Evolutionary conservation across 148 eudicot genomes (phyloP).

Genomic region (Spergularia bocconei): DNA sequence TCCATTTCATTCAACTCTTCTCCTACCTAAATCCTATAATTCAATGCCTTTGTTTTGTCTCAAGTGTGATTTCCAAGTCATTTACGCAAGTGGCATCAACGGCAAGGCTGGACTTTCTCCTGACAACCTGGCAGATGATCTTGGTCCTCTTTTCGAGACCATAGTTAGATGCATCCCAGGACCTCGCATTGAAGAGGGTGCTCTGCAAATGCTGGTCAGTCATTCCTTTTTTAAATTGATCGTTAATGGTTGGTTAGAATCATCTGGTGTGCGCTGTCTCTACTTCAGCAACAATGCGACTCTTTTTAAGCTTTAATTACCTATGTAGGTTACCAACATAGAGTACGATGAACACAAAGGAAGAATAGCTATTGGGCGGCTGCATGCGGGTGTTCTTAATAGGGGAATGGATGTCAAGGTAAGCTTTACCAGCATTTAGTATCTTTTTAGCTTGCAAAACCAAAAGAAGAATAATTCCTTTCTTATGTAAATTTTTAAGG

Average conservation of each 20-base stretch:
- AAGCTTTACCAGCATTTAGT: slow-evolving; percentile 17
- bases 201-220: slow-evolving; percentile 99
- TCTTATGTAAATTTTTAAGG: neutral
- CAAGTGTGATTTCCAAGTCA: slow-evolving; percentile 97
- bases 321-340: slow-evolving; percentile 67
- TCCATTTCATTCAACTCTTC: neutral
- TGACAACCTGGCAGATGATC: slow-evolving; percentile 94
- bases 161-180: slow-evolving; percentile 95
- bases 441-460: neutral
- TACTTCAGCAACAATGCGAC: too few species aligned
- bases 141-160: slow-evolving; percentile 90
- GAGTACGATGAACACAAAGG: slow-evolving; percentile 98
- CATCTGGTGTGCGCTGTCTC: neutral
- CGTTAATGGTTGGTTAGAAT: neutral
- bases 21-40: neutral
- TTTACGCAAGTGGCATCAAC: slow-evolving; percentile 91
- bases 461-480: neutral
- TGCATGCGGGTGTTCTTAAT: slow-evolving; percentile 85
- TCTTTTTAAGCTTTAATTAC: neutral
- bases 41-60: slow-evolving; percentile 14
- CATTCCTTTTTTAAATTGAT: slow-evolving; percentile 12
- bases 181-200: slow-evolving; percentile 83
- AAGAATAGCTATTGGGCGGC: slow-evolving; percentile 87
- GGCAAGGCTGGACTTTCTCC: slow-evolving; percentile 93
- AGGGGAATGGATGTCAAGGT: slow-evolving; percentile 93